phyloP scores from a whole-genome alignment of 495 filamentous ascomycete species.

The Clavariopsis aquatica region DNA sequence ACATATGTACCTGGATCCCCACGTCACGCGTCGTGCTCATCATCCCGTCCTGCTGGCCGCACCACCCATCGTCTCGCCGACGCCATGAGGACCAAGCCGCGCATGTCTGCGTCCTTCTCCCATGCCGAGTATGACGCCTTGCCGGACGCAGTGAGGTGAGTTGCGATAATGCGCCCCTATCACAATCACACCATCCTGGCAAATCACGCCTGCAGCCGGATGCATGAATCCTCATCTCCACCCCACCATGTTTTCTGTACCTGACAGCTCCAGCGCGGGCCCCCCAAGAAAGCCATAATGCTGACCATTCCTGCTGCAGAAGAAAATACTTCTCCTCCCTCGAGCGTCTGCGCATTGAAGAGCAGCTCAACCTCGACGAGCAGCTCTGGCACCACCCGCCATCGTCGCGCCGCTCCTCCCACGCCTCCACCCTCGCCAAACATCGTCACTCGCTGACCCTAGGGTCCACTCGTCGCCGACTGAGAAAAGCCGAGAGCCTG shows the following conservation, averaged over 20 bases:
- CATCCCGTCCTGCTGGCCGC: neutral
- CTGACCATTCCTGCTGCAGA: slow-evolving; percentile 34
- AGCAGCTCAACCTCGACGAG: slow-evolving; percentile 13
- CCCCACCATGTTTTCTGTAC: slow-evolving; percentile 28
- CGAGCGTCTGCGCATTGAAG: slow-evolving; percentile 43
- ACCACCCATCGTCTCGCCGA: neutral
- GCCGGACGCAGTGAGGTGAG: slow-evolving; percentile 40
- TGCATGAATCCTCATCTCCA: slow-evolving; percentile 31
- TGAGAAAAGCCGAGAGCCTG: slow-evolving; percentile 31
- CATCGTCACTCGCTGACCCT: slow-evolving; percentile 12
- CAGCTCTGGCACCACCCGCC: slow-evolving; percentile 8
- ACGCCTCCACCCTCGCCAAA: neutral
- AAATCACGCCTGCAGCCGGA: slow-evolving; percentile 26
- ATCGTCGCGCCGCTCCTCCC: neutral
- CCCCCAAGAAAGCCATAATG: neutral
- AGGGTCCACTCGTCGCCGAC: slow-evolving; percentile 25
- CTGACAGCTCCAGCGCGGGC: slow-evolving; percentile 21
- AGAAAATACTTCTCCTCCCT: slow-evolving; percentile 44
- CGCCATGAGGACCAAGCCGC: slow-evolving; percentile 30
- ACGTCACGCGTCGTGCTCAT: neutral
- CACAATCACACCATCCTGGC: slow-evolving; percentile 24
- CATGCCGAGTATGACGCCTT: slow-evolving; percentile 38
- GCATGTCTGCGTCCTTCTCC: slow-evolving; percentile 13
- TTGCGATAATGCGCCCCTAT: slow-evolving; percentile 18
- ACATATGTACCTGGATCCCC: slow-evolving; percentile 15